Base-by-base conservation (phyloP, 495 filamentous ascomycete genomes). In the Chlorociboria aeruginascens region DNA sequence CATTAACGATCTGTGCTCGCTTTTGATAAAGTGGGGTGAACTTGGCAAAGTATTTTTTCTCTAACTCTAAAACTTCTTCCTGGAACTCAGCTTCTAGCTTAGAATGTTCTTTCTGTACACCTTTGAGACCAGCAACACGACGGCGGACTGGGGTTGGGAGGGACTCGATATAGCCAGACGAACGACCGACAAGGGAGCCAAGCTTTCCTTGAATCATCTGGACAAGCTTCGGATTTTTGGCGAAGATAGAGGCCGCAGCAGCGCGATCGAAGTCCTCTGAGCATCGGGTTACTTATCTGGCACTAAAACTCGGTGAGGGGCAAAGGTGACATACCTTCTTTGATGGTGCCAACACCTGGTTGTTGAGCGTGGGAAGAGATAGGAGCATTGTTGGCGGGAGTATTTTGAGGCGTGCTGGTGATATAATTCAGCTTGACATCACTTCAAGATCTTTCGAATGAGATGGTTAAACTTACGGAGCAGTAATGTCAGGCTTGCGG, bases 41-140 rank as follows among this genome's bases (percentile, higher is more conserved):
- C 69, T 96, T 97, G 62, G 83, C 85, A 53, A 99, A 96, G 67
- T 92, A 99, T 68, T 94, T 93, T 78, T 99, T 99, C 74, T 99
- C 93, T 16, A 99, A 77, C 63, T 95, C 80, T 53, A 99, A 73
- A 39, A 99, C 87, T 68, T 96, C 93, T 63, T 97, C 88, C 65
- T 99, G 93, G 67, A 97, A 95, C 65, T 95, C 82, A 46, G 87
- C 86, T 73, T 99, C 93, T 55, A 99, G 79, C 70, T 96, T 95
- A 43, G 89, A 81, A 69, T 99, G 93, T 56, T 97, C 93, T 68
- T 96, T 97, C 65, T 99, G 93, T 49, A 99, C 83, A 59, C 90
- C 93, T 70, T 97, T 97, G 32, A 99, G 71, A 50, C 93, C 93
- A 40, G 86, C 79, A 46, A 99, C 90, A 56, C 93, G 89, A 54